Conservation (phyloP, 768 basidiomycete species). For the Rossbeevera mucosa region DNA sequence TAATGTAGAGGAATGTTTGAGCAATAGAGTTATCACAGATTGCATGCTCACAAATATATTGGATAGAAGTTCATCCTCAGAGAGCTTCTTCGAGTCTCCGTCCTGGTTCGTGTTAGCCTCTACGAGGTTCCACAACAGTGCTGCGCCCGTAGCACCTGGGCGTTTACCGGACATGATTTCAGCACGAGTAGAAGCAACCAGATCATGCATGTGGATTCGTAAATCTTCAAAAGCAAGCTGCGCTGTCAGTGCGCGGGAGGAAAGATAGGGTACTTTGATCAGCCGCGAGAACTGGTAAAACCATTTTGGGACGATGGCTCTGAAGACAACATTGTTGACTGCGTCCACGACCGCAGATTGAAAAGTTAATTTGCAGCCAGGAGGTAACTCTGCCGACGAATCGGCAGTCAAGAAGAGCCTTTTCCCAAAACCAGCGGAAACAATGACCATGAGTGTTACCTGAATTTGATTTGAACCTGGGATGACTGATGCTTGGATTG, state of each 20-base stretch:
- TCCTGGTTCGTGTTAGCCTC: conserved; percentile 43
- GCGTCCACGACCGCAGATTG: conserved; percentile 30
- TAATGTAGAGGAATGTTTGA: conserved; percentile 11
- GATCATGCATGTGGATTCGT: conserved; percentile 37
- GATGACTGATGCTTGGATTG: background rate
- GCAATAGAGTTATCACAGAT: background rate
- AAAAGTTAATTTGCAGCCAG: conserved; percentile 35
- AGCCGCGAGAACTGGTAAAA: conserved; percentile 23
- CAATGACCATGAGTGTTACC: conserved; percentile 37
- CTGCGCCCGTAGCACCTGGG: conserved; percentile 25
- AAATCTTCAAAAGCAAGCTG: conserved; percentile 35
- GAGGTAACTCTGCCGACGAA: conserved; percentile 17
- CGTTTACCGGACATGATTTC: conserved; percentile 30
- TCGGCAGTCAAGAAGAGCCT: conserved; percentile 34
- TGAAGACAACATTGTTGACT: conserved; percentile 24
- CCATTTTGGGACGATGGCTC: conserved; percentile 32
- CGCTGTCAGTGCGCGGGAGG: conserved; percentile 27
- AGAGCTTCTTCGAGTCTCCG: conserved; percentile 28
- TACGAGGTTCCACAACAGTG: conserved; percentile 43
- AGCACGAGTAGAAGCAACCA: conserved; percentile 37
- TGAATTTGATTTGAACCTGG: conserved; percentile 6
- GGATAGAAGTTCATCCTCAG: conserved; percentile 44
- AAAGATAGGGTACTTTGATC: conserved; percentile 35
- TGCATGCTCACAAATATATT: conserved; percentile 41
- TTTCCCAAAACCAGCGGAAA: conserved; percentile 40